A percentile compares a stretch with the other conserved stretches of the same genome.
Evolutionary conservation across 768 basidiomycete genomes (phyloP).

Genomic region (Scleroderma bovista): DNA sequence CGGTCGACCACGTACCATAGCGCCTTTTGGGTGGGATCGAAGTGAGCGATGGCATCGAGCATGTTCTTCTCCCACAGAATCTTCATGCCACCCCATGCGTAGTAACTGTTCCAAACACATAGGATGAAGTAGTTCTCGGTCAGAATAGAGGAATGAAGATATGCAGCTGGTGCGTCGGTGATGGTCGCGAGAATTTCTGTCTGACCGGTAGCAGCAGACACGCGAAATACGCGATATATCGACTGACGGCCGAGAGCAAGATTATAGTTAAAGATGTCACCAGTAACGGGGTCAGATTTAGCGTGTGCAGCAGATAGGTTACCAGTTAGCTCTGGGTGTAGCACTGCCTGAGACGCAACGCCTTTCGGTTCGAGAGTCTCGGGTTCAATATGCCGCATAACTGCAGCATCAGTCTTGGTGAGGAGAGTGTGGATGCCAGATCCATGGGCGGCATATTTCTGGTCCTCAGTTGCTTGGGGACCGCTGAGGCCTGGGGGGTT

Average conservation of each 20-base stretch:
- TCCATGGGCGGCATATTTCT: constrained; percentile 14
- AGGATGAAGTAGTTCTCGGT: constrained; percentile 34
- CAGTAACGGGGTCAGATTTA: constrained; percentile 30
- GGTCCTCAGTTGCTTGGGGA: constrained; percentile 13
- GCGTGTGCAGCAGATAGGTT: constrained; percentile 32
- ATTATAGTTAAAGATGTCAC: constrained; percentile 34
- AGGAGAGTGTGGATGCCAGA: constrained; percentile 24
- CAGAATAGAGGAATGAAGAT: constrained; percentile 34
- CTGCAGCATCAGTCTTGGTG: constrained; percentile 28
- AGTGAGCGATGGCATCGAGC: constrained; percentile 29
- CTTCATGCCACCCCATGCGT: constrained; percentile 22
- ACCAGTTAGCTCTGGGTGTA: constrained; percentile 32
- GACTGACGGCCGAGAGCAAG: constrained; percentile 22
- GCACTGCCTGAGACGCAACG: constrained; percentile 18
- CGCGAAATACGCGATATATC: constrained; percentile 32
- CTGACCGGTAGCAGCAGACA: constrained; percentile 25
- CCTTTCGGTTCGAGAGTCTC: constrained; percentile 34
- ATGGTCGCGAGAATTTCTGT: constrained; percentile 32
- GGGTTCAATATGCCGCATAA: constrained; percentile 29
- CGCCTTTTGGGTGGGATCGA: constrained; percentile 22
- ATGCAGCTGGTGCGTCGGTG: constrained; percentile 34
- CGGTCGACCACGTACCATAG: constrained; percentile 37
- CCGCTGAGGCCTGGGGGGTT: constrained; percentile 24
- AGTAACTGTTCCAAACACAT: constrained; percentile 31
- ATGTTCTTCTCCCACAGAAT: constrained; percentile 29